Evolutionary conservation across 2,329 filamentous ascomycete species (phyloP), one percentile per base, ranked within the genome.

Genomic region (Apiospora saccharicola): DNA sequence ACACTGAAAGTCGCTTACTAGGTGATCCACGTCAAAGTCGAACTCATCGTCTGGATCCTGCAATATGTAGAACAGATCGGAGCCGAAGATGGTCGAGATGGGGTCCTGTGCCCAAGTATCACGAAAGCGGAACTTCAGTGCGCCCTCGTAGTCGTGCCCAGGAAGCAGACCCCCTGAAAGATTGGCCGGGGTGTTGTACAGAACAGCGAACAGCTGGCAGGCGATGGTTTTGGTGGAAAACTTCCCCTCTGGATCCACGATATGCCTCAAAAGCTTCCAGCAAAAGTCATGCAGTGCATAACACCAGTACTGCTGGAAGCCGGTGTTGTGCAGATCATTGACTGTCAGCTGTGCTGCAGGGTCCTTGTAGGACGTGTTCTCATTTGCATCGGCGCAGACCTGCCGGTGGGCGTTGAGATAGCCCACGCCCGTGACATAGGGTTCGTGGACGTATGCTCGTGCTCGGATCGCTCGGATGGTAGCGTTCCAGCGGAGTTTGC

Each of bases 231-330:
- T 44, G 41, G 71, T 30, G 10, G 69, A 53, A 34, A 73, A n/a
- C 26, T 43, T 13, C 19, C 43, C 67, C 19, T 70, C 30, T 3
- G 72, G 67, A 64, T 75, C 72, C 19, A 76, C 46, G n/a, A 72
- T 73, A 43, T 71, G 72, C 24, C 71, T 46, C 6, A 77, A 67
- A 13, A 78, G 73, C 47, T 74, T 68, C 75, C 75, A 78, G 69
- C 76, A 78, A 46, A 73, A 71, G 47, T 75, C 73, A 49, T 77
- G 76, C n/a, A 77, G 46, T 14, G 72, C 72, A 49, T 73, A 77
- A 57, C 72, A 75, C 74, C 75, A 77, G 30, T 75, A 74, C 57
- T 22, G 57, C 34, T 64, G 57, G 19, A 64, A 41, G 16, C 34
- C 57, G 4, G 22, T 22, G 22, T 64, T 64, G 22, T n/a, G 34